phyloP scores from a whole-genome alignment of 2,329 filamentous ascomycete genomes.

The Cladosporium sp. region DNA sequence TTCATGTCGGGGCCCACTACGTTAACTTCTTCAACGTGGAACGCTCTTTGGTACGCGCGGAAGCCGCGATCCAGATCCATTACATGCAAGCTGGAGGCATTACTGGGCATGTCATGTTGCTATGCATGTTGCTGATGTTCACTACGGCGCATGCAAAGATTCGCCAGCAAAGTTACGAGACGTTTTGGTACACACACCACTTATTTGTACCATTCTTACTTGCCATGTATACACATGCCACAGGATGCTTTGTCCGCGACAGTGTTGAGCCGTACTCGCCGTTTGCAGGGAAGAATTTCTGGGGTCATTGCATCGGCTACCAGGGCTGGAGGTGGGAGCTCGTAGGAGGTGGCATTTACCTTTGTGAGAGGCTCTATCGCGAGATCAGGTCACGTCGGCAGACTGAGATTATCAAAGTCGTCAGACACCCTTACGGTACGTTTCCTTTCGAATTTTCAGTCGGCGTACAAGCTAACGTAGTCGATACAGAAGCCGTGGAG shows the following conservation, averaged over 20 bases:
- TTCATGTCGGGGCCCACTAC: conserved; percentile 80
- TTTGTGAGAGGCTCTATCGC: conserved; percentile 83
- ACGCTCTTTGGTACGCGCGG: conserved; percentile 71
- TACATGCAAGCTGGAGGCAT: conserved; percentile 86
- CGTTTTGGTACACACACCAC: conserved; percentile 99
- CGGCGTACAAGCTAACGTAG: conserved; percentile 13
- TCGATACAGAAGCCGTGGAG: conserved; percentile 73
- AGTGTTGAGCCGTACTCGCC: conserved; percentile 68
- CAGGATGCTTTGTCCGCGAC: conserved; percentile 94
- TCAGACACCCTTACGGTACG: conserved; percentile 90
- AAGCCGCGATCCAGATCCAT: conserved; percentile 83
- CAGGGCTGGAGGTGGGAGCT: conserved; percentile 98
- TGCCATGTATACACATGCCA: conserved; percentile 91
- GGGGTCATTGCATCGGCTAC: conserved; percentile 92
- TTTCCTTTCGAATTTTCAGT: conserved; percentile 6
- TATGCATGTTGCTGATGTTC: conserved; percentile 99
- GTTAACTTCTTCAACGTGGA: conserved; percentile 99
- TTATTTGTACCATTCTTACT: conserved; percentile 96
- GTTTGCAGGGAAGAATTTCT: conserved; percentile 77
- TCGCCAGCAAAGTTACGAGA: conserved; percentile 94
- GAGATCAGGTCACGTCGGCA: conserved; percentile 79
- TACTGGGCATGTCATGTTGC: conserved; percentile 93
- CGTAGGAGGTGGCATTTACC: conserved; percentile 77
- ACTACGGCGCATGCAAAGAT: conserved; percentile 92
- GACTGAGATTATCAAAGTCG: conserved; percentile 88